A percentile compares a stretch with the other conserved stretches of the same genome.
phyloP scores from a whole-genome alignment of 805 yeast species.

The Yamadazyma akitaensis region DNA sequence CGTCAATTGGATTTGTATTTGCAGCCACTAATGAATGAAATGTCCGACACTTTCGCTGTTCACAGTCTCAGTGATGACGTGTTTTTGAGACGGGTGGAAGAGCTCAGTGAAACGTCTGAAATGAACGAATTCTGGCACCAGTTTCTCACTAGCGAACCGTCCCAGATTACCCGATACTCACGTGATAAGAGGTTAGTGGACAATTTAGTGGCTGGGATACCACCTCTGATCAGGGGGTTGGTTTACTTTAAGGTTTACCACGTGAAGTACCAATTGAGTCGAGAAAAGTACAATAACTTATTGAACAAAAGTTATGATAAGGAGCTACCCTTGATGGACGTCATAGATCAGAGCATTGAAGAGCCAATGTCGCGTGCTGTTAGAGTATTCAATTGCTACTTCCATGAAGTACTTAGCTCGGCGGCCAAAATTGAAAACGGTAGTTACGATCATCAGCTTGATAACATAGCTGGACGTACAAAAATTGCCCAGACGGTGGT shows the following conservation, averaged over 20 bases:
- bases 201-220: slow-evolving; percentile 28
- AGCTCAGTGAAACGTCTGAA: background rate
- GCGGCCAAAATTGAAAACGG: slow-evolving; percentile 1
- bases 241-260: slow-evolving; percentile 33
- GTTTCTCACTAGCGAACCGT: slow-evolving; percentile 7
- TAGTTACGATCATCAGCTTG: background rate
- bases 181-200: slow-evolving; percentile 17
- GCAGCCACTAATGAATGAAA: slow-evolving; percentile 24
- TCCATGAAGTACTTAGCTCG: slow-evolving; percentile 20
- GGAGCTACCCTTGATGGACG: slow-evolving; percentile 2
- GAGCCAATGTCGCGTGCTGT: slow-evolving; percentile 22
- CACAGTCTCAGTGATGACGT: slow-evolving; percentile 10
- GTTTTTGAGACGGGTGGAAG: slow-evolving; percentile 3
- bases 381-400: slow-evolving; percentile 30
- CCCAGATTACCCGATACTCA: slow-evolving; percentile 8
- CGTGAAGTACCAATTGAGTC: slow-evolving; percentile 27
- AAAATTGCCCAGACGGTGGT: background rate
- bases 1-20: slow-evolving; percentile 21
- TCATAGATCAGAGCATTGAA: slow-evolving; percentile 15
- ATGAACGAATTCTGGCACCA: slow-evolving; percentile 9
- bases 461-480: background rate
- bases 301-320: slow-evolving; percentile 22
- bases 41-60: slow-evolving; percentile 16
- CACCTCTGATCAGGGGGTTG: slow-evolving; percentile 25
- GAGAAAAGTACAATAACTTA: slow-evolving; percentile 28